A percentile compares a stretch with the other conserved stretches of the same genome.
phyloP scores from a whole-genome alignment of 2,329 filamentous ascomycete species.

The Hymenoscyphus salicellus region DNA sequence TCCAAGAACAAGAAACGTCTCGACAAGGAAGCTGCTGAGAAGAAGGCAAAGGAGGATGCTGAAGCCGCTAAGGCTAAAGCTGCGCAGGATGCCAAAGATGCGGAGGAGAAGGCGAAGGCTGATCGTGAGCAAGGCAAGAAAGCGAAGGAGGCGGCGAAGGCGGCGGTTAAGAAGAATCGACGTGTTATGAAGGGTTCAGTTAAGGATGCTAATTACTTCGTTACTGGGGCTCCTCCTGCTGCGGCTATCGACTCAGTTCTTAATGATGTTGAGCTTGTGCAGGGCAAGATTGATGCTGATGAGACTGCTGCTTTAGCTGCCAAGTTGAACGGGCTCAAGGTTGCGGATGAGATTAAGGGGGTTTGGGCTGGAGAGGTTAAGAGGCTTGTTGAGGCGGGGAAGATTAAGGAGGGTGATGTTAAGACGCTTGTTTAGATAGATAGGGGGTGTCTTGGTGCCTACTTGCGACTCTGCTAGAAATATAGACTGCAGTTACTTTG shows the following conservation, averaged over 20 bases:
- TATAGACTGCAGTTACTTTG: neutral
- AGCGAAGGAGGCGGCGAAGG: conserved; percentile 97
- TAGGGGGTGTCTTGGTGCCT: neutral
- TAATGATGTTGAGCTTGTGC: conserved; percentile 79
- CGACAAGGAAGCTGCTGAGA: conserved; percentile 88
- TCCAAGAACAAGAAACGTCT: conserved; percentile 93
- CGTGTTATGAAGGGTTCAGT: conserved; percentile 88
- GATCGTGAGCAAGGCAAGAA: conserved; percentile 86
- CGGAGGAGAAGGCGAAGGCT: conserved; percentile 81
- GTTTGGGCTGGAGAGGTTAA: conserved; percentile 77
- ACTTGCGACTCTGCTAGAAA: neutral
- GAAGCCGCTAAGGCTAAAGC: conserved; percentile 80
- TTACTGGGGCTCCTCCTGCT: conserved; percentile 66
- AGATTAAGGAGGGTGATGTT: conserved; percentile 78
- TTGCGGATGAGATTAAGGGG: conserved; percentile 78
- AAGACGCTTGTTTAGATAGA: conserved; percentile 54
- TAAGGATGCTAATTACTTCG: conserved; percentile 98
- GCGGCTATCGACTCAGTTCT: conserved; percentile 79
- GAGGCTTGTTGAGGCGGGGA: conserved; percentile 75
- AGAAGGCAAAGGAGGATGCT: conserved; percentile 81
- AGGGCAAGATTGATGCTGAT: conserved; percentile 84
- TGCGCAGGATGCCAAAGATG: conserved; percentile 74
- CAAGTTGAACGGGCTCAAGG: conserved; percentile 76
- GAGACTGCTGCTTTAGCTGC: conserved; percentile 80
- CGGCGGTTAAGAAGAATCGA: conserved; percentile 99